Evolutionary conservation across 192 early-diverging fungal genomes (phyloP), one percentile per base, ranked within the genome.

Genomic region (Umbelopsis ramanniana): DNA sequence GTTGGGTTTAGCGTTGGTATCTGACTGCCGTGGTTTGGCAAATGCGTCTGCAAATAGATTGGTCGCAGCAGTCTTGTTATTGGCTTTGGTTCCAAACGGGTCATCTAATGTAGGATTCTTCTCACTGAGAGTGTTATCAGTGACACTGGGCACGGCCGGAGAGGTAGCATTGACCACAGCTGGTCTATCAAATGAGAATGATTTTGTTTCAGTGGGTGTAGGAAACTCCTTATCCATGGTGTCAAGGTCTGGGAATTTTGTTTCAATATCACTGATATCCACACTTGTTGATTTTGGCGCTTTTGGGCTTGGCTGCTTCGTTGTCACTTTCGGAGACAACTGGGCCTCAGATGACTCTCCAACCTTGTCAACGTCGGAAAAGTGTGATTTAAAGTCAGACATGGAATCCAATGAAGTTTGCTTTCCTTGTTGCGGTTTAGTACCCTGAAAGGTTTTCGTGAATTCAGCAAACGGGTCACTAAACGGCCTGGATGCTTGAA

Each of bases 211-310:
- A 37, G 55, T 52, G 24, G 76, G 67, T 29, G 66, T 69, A 14
- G 63, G 23, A 19, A 78, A 78, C 1, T 74, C 69, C 23, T 76
- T 48, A 26, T 80, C 79, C 74, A 80, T 80, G 0, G 79, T 76
- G 48, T 38, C 66, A 14, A 80, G 72, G 43, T 80, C 79, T 6
- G 79, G 79, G 33, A 80, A 80, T 24, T 80, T 80, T 17, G 66
- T 53, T 66, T 79, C 77, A 60, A 78, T 74, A 29, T 80, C 76
- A 55, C 72, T 76, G 24, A 77, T 77, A 55, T 76, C 75, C 11
- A 76, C 67, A 63, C 47, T 68, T 10, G 67, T 43, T 43, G 52
- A 50, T 29, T 35, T 15, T 38, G 57, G 23, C 14, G 33, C 15
- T 63, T 35, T 12, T 37, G 26, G 5, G 3, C 33, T 63, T 63